A percentile compares a stretch with the other conserved stretches of the same genome.
Conservation (phyloP, 164 flowering plant species). For the Magnolia sinica region DNA sequence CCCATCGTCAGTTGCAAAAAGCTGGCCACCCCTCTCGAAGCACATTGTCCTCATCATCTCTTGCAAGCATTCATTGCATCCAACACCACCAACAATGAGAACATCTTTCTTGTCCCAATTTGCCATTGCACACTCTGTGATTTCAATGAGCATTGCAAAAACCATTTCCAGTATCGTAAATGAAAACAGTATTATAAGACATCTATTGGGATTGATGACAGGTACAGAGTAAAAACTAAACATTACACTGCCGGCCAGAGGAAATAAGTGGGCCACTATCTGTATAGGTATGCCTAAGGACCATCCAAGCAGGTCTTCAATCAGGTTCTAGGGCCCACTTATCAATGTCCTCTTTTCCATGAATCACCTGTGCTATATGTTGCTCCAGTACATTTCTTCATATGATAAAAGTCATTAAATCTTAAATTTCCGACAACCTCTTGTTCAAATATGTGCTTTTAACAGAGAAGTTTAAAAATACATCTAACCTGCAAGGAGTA, state of each 20-base stretch:
- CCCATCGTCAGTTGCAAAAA: constrained; percentile 88
- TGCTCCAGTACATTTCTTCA: too few species aligned
- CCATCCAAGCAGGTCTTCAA: too few species aligned
- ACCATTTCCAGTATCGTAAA: constrained; percentile 60
- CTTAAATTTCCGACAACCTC: too few species aligned
- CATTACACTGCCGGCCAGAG: too few species aligned
- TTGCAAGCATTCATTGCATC: constrained; percentile 92
- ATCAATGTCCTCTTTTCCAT: too few species aligned
- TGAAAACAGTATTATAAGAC: background rate
- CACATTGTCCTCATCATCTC: constrained; percentile 97
- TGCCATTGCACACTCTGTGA: constrained; percentile 96
- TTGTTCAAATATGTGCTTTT: too few species aligned
- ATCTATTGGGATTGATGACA: background rate
- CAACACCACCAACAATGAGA: constrained; percentile 98
- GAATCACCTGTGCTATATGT: too few species aligned
- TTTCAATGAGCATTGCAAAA: constrained; percentile 97
- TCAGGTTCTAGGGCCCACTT: too few species aligned
- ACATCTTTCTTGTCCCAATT: constrained; percentile 90
- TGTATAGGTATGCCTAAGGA: too few species aligned
- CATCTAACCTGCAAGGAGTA: constrained; percentile 81
- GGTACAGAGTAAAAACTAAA: too few species aligned
- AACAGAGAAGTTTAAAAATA: background rate
- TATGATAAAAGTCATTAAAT: too few species aligned
- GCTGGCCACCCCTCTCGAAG: constrained; percentile 73
- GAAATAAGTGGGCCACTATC: too few species aligned